Conservation (phyloP, 495 filamentous ascomycete genomes). For the Articulospora tetracladia region DNA sequence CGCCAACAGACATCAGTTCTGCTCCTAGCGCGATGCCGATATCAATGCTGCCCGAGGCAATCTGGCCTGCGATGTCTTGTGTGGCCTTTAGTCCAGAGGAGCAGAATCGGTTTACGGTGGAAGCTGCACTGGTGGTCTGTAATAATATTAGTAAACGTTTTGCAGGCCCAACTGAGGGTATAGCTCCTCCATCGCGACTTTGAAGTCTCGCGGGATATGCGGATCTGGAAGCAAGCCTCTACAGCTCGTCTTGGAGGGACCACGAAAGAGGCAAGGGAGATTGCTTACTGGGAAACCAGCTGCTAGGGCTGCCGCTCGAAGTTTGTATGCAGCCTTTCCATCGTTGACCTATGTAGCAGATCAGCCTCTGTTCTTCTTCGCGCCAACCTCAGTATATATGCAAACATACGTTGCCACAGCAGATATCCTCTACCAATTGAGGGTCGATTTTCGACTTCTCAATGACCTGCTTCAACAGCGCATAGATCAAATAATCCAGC, state of each 20-base stretch:
- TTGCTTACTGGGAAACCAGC: constrained; percentile 94
- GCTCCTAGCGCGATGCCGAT: constrained; percentile 83
- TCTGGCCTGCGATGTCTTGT: constrained; percentile 91
- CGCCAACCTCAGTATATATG: not conserved
- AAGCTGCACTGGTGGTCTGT: constrained; percentile 80
- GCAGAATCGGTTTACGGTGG: constrained; percentile 91
- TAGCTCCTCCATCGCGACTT: no score
- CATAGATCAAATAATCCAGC: constrained; percentile 81
- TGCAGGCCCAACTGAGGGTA: no score
- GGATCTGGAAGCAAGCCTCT: no score
- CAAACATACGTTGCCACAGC: constrained; percentile 76
- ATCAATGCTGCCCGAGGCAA: constrained; percentile 75
- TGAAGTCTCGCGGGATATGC: no score
- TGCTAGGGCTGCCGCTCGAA: constrained; percentile 81
- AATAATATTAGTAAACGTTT: no score
- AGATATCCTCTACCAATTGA: constrained; percentile 83
- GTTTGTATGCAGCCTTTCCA: constrained; percentile 82
- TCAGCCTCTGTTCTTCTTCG: constrained; percentile 13
- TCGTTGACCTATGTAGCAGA: constrained; percentile 65
- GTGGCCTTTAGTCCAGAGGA: constrained; percentile 92
- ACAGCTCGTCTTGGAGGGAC: no score
- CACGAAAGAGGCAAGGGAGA: no score
- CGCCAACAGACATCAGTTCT: constrained; percentile 77
- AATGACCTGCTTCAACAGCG: constrained; percentile 71
- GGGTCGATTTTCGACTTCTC: constrained; percentile 76